Base-by-base conservation (phyloP, 352 stramenopile genomes). In the Phytopythium vexans region DNA sequence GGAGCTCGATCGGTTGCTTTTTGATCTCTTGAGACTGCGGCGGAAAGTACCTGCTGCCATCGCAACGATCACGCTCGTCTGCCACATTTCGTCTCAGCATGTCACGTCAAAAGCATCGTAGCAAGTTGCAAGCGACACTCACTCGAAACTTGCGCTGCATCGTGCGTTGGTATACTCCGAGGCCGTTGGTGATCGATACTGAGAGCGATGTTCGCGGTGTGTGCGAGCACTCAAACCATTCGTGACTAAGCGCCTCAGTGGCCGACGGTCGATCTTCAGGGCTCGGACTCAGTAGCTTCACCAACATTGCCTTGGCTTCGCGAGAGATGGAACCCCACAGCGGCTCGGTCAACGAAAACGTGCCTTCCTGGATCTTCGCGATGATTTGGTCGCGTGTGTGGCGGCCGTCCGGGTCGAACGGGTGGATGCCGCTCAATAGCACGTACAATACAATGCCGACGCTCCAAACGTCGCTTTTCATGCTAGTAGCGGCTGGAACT, bases 401-500 rank as follows among this genome's bases (percentile, higher is more conserved):
- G 4, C 74, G 70, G 1, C 80, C 80, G 42, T 87, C 74, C 3
- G 72, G 57, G 63, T 90, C 82, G 36, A 96, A 97, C 6, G 85
- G 86, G 35, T 90, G 83, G 0, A 71, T 69, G 1, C 73, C 84
- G 21, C 77, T 93, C 3, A 97, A 74, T n/a, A 96, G 50, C 44
- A 96, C 84, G 60, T 94, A 96, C 33, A 95, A 54, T 21, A 96
- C 87, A n/a, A 96, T 82, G 39, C 88, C 88, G 4, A 96, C 63
- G 34, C 77, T 93, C 88, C 88, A 97, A 44, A 96, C 65, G 53
- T 97, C 88, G 32, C 76, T 77, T 58, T 58, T 61, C 49, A 82
- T 38, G 56, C 46, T 55, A 58, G 42, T 15, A 41, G 48, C 32
- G 21, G 47, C 9, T 52, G 8, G 58, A 46, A 32, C 45, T 11